Conservation (phyloP, 2,329 filamentous ascomycete genomes). For the Ilyonectria destructans region DNA sequence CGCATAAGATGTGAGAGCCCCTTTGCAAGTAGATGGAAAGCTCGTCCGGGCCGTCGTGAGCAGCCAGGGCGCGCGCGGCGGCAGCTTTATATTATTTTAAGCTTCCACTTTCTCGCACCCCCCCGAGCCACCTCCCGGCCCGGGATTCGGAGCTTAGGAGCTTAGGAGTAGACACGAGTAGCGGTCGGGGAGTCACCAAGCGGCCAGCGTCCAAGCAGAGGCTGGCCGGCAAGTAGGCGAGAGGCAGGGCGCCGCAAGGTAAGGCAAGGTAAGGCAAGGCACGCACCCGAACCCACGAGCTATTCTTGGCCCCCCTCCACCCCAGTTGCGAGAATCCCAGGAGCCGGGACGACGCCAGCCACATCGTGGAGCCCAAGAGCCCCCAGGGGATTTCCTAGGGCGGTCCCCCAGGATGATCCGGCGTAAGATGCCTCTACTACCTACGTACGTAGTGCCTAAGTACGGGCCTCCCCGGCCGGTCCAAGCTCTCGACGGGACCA, state of each 20-base stretch:
- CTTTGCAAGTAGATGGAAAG: constrained; percentile 39
- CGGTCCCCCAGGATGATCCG: too few relatives aligned
- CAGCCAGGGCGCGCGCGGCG: constrained; percentile 32
- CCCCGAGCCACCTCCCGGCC: constrained; percentile 39
- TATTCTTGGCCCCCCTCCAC: constrained; percentile 33
- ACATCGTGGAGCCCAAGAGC: constrained; percentile 26
- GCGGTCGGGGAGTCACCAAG: constrained; percentile 48
- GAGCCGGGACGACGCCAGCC: constrained; percentile 29
- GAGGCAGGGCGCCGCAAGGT: constrained; percentile 29
- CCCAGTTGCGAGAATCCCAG: constrained; percentile 30
- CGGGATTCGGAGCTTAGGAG: constrained; percentile 15
- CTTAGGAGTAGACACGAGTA: constrained; percentile 34
- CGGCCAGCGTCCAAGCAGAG: constrained; percentile 34
- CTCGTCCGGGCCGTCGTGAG: constrained; percentile 34
- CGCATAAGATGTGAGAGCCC: constrained; percentile 28
- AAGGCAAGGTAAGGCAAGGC: constrained; percentile 35
- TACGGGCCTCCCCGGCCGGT: constrained; percentile 23
- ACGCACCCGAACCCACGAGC: constrained; percentile 34
- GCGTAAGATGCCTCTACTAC: background rate
- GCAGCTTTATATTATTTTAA: constrained; percentile 44
- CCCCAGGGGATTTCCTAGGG: background rate
- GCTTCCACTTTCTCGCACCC: constrained; percentile 15
- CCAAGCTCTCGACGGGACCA: too few relatives aligned
- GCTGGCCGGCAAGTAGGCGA: constrained; percentile 34
- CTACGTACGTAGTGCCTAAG: constrained; percentile 1